A percentile compares a stretch with the other conserved stretches of the same genome.
Evolutionary conservation across 495 filamentous ascomycete genomes (phyloP).

Genomic region (Aspergillus steynii): DNA sequence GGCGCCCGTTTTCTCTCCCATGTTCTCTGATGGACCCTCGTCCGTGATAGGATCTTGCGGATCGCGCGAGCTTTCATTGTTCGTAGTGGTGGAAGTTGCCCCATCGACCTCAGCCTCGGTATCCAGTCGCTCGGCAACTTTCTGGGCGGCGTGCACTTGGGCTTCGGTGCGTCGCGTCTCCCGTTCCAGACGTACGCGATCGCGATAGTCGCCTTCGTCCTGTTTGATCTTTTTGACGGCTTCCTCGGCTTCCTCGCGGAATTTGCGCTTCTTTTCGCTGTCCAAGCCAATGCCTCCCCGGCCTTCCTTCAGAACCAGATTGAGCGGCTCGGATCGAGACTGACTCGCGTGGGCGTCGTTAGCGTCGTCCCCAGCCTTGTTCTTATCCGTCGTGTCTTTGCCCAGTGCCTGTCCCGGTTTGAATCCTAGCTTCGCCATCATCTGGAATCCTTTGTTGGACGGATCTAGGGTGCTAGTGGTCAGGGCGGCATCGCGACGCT

Average conservation of each 20-base stretch:
- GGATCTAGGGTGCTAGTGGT: conserved; percentile 65
- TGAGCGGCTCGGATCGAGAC: conserved; percentile 63
- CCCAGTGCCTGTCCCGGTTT: conserved; percentile 71
- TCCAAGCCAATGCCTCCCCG: conserved; percentile 85
- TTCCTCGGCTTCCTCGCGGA: conserved; percentile 63
- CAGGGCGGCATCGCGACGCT: conserved; percentile 73
- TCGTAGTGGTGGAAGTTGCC: background rate
- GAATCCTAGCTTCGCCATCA: conserved; percentile 98
- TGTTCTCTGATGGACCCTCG: conserved; percentile 18
- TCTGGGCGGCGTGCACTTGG: conserved; percentile 72
- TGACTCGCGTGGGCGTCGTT: background rate
- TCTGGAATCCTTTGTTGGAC: conserved; percentile 78
- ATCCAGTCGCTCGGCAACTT: conserved; percentile 74
- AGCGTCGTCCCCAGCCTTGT: background rate
- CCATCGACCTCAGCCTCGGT: conserved; percentile 39
- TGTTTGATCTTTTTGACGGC: conserved; percentile 63
- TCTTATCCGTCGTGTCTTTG: conserved; percentile 29
- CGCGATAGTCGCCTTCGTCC: conserved; percentile 73
- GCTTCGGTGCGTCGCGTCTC: conserved; percentile 69
- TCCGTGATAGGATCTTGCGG: conserved; percentile 22
- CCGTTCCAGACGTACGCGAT: conserved; percentile 68
- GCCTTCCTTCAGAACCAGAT: conserved; percentile 71
- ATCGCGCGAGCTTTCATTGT: background rate
- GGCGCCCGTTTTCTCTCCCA: conserved; percentile 19
- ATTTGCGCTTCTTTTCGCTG: conserved; percentile 77